A percentile compares a stretch with the other conserved stretches of the same genome.
These are phyloP conservation scores for Zygoascus flipseniorum DNA, from an alignment of 805 yeast genomes.

Conservation along the genomic window DNA sequence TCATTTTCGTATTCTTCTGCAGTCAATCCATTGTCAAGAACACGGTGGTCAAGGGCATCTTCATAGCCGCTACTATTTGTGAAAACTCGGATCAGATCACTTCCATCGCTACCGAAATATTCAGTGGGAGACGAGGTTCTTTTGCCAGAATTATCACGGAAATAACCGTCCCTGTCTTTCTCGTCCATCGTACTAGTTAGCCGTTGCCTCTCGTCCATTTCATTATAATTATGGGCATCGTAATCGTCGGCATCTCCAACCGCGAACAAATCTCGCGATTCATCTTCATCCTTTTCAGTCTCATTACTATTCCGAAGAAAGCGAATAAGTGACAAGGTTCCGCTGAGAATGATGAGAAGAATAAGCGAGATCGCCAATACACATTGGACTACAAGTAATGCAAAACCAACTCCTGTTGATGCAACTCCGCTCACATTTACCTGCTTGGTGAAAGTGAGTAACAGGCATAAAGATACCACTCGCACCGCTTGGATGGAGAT, in stretches of 20 bases:
- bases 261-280: neutral
- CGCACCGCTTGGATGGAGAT: slow-evolving; percentile 23
- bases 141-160: neutral
- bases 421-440: slow-evolving; percentile 20
- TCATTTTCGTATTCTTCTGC: neutral
- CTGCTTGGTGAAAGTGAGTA: slow-evolving; percentile 26
- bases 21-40: neutral
- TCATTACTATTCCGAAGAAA: neutral
- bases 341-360: slow-evolving; percentile 17
- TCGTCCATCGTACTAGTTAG: neutral
- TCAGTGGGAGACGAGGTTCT: neutral
- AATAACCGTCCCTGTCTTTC: neutral
- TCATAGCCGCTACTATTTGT: neutral
- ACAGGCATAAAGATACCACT: slow-evolving; percentile 21
- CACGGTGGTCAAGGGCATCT: neutral
- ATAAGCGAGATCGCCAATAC: slow-evolving; percentile 22
- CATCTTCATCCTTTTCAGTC: neutral
- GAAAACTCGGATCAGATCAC: slow-evolving; percentile 1
- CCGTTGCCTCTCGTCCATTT: neutral
- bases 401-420: slow-evolving; percentile 26
- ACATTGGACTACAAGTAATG: slow-evolving; percentile 25
- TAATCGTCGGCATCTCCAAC: neutral
- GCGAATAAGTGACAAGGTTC: neutral
- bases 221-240: neutral
- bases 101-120: neutral